Evolutionary conservation across 2,329 filamentous ascomycete species (phyloP).

Genomic region (Teratosphaeria destructans): DNA sequence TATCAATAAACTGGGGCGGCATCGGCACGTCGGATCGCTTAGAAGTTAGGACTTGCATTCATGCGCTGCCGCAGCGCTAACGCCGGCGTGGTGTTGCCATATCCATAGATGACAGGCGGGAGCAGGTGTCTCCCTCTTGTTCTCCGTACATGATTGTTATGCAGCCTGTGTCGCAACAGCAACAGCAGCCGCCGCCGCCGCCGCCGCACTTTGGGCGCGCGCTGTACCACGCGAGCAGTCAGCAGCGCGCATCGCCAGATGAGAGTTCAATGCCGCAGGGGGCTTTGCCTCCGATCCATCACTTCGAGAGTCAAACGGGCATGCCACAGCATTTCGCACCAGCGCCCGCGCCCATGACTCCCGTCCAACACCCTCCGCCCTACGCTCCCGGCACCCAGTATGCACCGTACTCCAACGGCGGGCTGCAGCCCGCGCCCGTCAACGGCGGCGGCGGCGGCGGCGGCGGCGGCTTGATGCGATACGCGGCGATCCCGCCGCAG

Average conservation of each 20-base stretch:
- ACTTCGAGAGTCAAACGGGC: constrained; percentile 7
- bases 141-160: not conserved
- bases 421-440: constrained; percentile 13
- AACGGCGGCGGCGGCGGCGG: constrained; percentile 11
- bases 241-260: constrained; percentile 1
- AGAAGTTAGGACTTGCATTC: not conserved
- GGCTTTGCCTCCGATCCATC: constrained; percentile 14
- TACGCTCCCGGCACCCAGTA: constrained; percentile 13
- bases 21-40: not conserved
- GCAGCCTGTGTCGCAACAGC: constrained; percentile 1
- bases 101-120: not conserved
- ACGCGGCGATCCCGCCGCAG: constrained; percentile 43
- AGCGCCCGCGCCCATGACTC: constrained; percentile 6
- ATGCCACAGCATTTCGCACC: constrained; percentile 16
- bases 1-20: not conserved
- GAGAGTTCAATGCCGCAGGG: constrained; percentile 4
- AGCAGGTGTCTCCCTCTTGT: not conserved
- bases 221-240: not conserved
- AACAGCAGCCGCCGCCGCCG: not conserved
- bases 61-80: not conserved
- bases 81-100: not conserved
- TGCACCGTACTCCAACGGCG: constrained; percentile 13
- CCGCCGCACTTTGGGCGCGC: not conserved
- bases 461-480: constrained; percentile 36
- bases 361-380: constrained; percentile 14